Evolutionary conservation across 129 eudicot genomes (phyloP).

Genomic region (Scalesia atractyloides): DNA sequence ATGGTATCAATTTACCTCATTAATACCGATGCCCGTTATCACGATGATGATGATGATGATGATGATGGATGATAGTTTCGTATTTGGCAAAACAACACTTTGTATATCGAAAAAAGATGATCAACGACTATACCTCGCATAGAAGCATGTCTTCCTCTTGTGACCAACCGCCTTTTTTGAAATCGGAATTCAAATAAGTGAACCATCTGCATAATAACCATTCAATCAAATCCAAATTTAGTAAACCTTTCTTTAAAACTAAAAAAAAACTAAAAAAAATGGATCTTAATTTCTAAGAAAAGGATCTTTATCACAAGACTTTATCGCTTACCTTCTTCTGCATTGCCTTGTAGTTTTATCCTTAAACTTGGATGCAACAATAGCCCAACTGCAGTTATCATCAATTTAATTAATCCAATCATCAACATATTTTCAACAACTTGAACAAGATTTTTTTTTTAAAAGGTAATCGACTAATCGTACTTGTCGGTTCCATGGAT

Average conservation of each 20-base stretch:
- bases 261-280: neutral
- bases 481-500: conserved; percentile 96
- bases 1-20: conserved; percentile 26
- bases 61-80: conserved; percentile 2
- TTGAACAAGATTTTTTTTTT: no score
- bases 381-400: conserved; percentile 67
- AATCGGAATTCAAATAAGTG: conserved; percentile 97
- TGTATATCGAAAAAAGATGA: neutral
- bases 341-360: conserved; percentile 98
- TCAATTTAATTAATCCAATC: conserved; percentile 26
- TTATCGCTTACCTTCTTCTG: conserved; percentile 75
- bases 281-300: neutral
- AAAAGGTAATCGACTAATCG: no score
- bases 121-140: conserved; percentile 59
- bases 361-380: conserved; percentile 92
- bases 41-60: neutral
- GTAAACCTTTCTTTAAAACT: neutral
- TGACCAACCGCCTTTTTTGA: conserved; percentile 99
- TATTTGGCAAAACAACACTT: neutral
- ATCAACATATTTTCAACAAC: neutral
- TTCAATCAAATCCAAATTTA: conserved; percentile 17
- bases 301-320: neutral
- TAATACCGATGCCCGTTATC: neutral
- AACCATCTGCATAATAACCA: conserved; percentile 68
- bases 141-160: conserved; percentile 96